Base-by-base conservation (phyloP, 805 yeast species). In the Teunomyces lycoperdinae region DNA sequence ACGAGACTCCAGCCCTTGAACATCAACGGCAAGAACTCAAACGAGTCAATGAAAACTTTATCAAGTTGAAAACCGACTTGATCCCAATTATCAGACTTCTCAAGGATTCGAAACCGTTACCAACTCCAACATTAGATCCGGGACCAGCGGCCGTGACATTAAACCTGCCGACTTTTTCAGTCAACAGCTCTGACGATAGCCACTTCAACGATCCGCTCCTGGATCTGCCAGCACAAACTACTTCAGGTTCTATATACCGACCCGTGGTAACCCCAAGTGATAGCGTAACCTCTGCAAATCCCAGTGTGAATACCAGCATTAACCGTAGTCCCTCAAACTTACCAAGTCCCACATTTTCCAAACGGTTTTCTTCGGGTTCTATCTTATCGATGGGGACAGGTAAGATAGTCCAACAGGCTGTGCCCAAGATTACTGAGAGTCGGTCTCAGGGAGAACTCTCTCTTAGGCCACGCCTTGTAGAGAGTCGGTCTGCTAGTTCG, bases 71-170 rank as follows among this genome's bases (percentile, higher is more conserved):
- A 44, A 81, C 83, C 40, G 91, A 85, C 51, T 64, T 85, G 54
- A 67, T 82, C 36, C 91, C 90, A 1, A 74, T 84, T 6, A 73
- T 83, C 47, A 75, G 84, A 48, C 69, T 79, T 43, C 70, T 79
- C 41, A 85, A 85, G 57, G 90, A 85, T 62, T 66, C 79, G 52
- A 77, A 81, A 56, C 89, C 89, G 4, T 69, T 85, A 44, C 89
- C 89, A 0, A 80, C 85, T 0, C 89, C 87, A 5, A 77, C 80
- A 0, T 62, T 72, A 36, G 78, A 61, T 52, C 77, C 77, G 1
- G 75, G 76, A 1, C 57, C 64, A 9, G 48, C 54, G 4, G 38
- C 58, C 20, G 41, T 43, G 7, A 16, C 48, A 10, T 24, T 55
- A 24, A 63, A 60, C 35, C 64, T 68, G 46, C 74, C 73, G n/a